Evolutionary conservation across 345 rosid species (phyloP).

Genomic region (Ceriops zippeliana): DNA sequence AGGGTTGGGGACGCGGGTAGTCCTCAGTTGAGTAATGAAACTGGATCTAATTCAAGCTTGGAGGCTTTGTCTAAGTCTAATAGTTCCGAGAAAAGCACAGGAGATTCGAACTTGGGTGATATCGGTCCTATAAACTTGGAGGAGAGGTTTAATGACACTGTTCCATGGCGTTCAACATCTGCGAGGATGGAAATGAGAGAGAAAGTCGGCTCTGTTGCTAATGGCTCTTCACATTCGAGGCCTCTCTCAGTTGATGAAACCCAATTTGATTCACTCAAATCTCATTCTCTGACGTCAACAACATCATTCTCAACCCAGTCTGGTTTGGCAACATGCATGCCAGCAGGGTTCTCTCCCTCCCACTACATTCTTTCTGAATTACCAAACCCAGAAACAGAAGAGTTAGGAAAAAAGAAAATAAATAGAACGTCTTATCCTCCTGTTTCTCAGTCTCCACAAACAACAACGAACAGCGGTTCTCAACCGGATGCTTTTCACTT

Average conservation of each 20-base stretch:
- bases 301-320: constrained; percentile 37
- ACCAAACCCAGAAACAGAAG: constrained; percentile 37
- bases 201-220: constrained; percentile 9
- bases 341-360: constrained; percentile 40
- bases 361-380: constrained; percentile 38
- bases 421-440: constrained; percentile 32
- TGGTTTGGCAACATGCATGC: constrained; percentile 40
- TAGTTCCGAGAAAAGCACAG: constrained; percentile 18
- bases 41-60: constrained; percentile 30
- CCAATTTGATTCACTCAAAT: constrained; percentile 39
- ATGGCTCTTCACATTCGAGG: constrained; percentile 41
- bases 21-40: constrained; percentile 30
- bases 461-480: constrained; percentile 14
- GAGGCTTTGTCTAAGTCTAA: constrained; percentile 14
- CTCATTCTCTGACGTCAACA: constrained; percentile 41
- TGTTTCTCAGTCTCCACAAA: constrained; percentile 11
- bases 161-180: constrained; percentile 44
- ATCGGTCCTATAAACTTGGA: constrained; percentile 33
- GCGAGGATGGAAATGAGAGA: constrained; percentile 40
- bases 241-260: constrained; percentile 61
- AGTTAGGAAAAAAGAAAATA: constrained; percentile 35
- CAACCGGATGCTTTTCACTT: constrained; percentile 35
- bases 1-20: constrained; percentile 18
- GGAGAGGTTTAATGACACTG: constrained; percentile 31
- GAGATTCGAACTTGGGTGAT: constrained; percentile 28